These are phyloP conservation scores for Cichorium intybus DNA, from an alignment of 140 eudicot species.

Conservation along the genomic window DNA sequence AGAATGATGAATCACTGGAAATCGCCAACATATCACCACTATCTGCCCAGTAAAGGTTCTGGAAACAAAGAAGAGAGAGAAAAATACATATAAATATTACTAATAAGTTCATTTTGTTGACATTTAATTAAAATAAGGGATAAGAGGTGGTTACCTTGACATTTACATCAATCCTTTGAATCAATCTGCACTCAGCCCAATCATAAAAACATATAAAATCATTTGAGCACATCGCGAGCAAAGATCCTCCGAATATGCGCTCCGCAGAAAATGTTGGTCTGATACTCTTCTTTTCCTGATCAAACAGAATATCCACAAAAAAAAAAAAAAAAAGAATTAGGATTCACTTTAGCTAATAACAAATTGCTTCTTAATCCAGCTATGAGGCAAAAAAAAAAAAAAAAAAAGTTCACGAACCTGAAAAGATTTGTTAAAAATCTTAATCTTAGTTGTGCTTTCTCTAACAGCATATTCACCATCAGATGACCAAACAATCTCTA, in stretches of 20 bases:
- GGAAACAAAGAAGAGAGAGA: conserved; percentile 14
- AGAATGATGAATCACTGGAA: conserved; percentile 90
- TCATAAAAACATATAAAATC: conserved; percentile 94
- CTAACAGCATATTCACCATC: conserved; percentile 96
- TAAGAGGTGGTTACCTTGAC: conserved; percentile 58
- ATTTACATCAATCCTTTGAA: conserved; percentile 75
- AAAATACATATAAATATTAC: conserved; percentile 15
- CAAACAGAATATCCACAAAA: conserved; percentile 4
- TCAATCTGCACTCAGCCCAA: conserved; percentile 93
- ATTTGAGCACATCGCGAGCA: conserved; percentile 83
- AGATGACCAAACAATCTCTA: conserved; percentile 92
- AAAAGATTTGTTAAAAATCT: conserved; percentile 76
- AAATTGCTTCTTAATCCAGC: too few relatives aligned
- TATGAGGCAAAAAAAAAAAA: too few relatives aligned
- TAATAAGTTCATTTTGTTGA: conserved; percentile 11
- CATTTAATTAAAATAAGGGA: neutral
- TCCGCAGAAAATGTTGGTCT: conserved; percentile 93
- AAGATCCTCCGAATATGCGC: conserved; percentile 72
- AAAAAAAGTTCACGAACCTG: conserved; percentile 44
- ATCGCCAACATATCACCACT: conserved; percentile 89
- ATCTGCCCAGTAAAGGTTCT: conserved; percentile 99
- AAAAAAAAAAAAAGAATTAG: neutral
- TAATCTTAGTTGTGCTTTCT: conserved; percentile 87
- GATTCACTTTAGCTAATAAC: conserved; percentile 6
- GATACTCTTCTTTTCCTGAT: conserved; percentile 88